Percentiles rank a stretch among this genome's conserved stretches.
These are phyloP conservation scores for Plasmodium relictum DNA, from an alignment of 169 alveolate genomes.

Conservation along the genomic window DNA sequence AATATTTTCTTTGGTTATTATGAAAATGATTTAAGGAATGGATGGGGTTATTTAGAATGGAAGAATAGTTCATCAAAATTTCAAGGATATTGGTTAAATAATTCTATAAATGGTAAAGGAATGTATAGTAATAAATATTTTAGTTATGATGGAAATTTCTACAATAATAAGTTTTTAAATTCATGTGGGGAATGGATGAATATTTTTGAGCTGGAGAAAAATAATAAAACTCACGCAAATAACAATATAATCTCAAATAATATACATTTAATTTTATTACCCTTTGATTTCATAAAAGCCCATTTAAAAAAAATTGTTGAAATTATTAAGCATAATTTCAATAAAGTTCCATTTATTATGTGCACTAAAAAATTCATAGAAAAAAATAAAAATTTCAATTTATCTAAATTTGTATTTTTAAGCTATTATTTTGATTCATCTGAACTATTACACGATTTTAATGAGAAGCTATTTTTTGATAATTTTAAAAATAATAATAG, in stretches of 20 bases:
- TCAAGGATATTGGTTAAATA: slow-evolving; percentile 63
- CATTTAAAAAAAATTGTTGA: slow-evolving; percentile 56
- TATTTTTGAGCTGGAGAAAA: slow-evolving; percentile 34
- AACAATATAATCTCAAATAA: background rate
- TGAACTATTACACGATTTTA: background rate
- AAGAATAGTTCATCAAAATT: slow-evolving; percentile 21
- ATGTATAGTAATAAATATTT: slow-evolving; percentile 31
- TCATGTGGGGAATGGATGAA: slow-evolving; percentile 67
- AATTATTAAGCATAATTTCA: slow-evolving; percentile 36
- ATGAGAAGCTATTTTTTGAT: background rate
- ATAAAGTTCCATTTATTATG: slow-evolving; percentile 59
- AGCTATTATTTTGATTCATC: slow-evolving; percentile 34
- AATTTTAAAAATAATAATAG: background rate
- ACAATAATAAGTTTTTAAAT: slow-evolving; percentile 51
- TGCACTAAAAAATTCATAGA: slow-evolving; percentile 54
- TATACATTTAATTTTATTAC: slow-evolving; percentile 44
- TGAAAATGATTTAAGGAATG: slow-evolving; percentile 59
- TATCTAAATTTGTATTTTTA: slow-evolving; percentile 64
- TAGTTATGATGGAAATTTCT: slow-evolving; percentile 48
- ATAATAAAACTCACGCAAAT: background rate
- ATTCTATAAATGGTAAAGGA: slow-evolving; percentile 70
- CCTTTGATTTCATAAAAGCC: slow-evolving; percentile 66
- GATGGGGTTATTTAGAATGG: slow-evolving; percentile 71
- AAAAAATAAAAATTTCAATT: slow-evolving; percentile 24
- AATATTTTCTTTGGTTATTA: slow-evolving; percentile 69